Evolutionary conservation across 2,329 filamentous ascomycete genomes (phyloP), one percentile per base, ranked within the genome.

Genomic region (Aspergillus tubingensis): DNA sequence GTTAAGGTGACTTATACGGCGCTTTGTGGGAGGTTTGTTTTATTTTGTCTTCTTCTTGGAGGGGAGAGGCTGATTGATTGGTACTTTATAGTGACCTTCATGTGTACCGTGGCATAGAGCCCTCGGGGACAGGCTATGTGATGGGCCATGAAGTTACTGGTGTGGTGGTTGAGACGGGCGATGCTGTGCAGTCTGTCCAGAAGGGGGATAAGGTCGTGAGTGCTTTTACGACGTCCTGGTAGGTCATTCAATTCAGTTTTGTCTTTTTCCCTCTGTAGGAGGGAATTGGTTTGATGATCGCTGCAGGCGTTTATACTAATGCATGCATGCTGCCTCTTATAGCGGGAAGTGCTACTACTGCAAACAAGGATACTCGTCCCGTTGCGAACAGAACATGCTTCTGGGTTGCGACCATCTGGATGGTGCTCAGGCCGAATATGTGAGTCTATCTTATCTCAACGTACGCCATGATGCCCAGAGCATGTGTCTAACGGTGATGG

Each of bases 101-200:
- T 76, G 87, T 91, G 57, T 96, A 88, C 78, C 89, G 92, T 49
- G 93, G 93, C 38, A 88, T 92, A 69, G 87, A 96, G 72, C 83
- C 86, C 23, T 89, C 87, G 6, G 81, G 77, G 0, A 85, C 89
- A 0, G 85, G 81, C 36, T 88, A 87, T 70, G 85, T 88, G 60
- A 87, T 86, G 80, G 80, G 92, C 60, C 93, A 96, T 74, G 93
- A 96, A 72, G 96, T 96, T 72, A 91, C 91, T 2, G 93, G 93
- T 5, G 84, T 82, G 23, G 86, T 96, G 8, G 83, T 88, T 36
- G 85, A 90, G 63, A 79, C 83, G 48, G 92, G 92, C 0, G 79
- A 83, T 15, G 82, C 79, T 2, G 91, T 96, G 49, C 88, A 85
- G 68, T 85, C 82, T 0, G 81, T 96, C 64, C 80, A 86, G 64